These are phyloP conservation scores for Trichoderma citrinoviride DNA, from an alignment of 2,329 filamentous ascomycete genomes.

Conservation along the genomic window DNA sequence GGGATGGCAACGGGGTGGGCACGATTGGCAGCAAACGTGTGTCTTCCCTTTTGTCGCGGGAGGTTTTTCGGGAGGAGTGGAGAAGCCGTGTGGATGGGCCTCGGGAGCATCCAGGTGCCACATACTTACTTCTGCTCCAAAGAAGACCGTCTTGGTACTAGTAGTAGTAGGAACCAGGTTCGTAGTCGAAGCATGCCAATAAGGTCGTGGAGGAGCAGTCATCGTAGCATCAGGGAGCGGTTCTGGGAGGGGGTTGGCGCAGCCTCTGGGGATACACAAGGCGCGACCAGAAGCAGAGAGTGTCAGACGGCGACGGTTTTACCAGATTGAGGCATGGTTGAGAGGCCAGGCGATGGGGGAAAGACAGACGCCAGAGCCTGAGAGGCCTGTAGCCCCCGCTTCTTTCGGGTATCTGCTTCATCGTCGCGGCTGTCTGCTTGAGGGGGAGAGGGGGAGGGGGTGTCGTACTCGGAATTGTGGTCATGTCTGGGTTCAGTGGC, in stretches of 20 bases:
- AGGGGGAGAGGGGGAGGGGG: neutral
- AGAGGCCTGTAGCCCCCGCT: neutral
- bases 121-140: neutral
- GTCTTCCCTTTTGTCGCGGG: neutral
- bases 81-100: constrained; percentile 13
- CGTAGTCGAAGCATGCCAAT: neutral
- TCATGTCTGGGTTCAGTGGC: neutral
- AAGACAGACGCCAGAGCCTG: constrained; percentile 7
- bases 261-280: constrained; percentile 4
- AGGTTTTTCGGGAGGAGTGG: constrained; percentile 16
- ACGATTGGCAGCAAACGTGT: neutral
- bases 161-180: neutral
- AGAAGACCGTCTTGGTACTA: too few species aligned
- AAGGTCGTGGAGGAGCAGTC: neutral
- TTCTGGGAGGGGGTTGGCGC: neutral
- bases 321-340: constrained; percentile 22
- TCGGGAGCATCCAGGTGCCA: constrained; percentile 17
- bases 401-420: constrained; percentile 23
- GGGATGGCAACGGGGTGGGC: neutral
- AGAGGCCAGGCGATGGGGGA: constrained; percentile 16
- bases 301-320: constrained; percentile 20
- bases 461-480: constrained; percentile 16
- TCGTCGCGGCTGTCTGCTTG: constrained; percentile 12
- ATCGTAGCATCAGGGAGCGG: neutral
- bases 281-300: neutral